Conservation (phyloP, 2,329 filamentous ascomycete species). For the Aspergillus costaricaensis region DNA sequence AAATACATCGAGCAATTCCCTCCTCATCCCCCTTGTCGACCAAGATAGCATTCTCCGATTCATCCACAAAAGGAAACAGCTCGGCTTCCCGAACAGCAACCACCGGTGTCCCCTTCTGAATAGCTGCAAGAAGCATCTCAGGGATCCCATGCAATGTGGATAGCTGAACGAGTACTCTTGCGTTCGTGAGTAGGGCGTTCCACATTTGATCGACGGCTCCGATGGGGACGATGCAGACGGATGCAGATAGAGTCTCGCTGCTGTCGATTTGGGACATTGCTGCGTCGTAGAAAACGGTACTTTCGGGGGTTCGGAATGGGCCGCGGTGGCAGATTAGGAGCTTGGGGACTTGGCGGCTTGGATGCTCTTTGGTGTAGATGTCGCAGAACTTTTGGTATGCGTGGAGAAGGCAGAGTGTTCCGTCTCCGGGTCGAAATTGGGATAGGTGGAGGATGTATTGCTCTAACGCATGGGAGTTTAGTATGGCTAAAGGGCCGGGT, state of each 20-base stretch:
- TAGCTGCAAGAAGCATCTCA: conserved; percentile 6
- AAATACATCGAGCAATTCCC: conserved; percentile 64
- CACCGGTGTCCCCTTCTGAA: conserved; percentile 3
- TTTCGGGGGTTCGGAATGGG: conserved; percentile 75
- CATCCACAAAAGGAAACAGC: conserved; percentile 72
- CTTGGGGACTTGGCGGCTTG: conserved; percentile 61
- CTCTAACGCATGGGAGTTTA: background rate
- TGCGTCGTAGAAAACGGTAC: conserved; percentile 63
- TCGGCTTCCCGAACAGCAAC: conserved; percentile 53
- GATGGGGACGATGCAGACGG: conserved; percentile 12
- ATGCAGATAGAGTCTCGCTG: background rate
- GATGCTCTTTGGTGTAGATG: background rate
- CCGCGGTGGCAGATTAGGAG: conserved; percentile 74
- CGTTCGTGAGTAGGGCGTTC: conserved; percentile 12
- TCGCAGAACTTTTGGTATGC: conserved; percentile 6
- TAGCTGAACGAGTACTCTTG: conserved; percentile 8
- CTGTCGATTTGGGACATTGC: background rate
- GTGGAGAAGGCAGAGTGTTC: conserved; percentile 6
- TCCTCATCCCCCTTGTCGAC: conserved; percentile 67
- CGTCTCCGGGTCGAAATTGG: conserved; percentile 11
- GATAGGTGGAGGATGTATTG: conserved; percentile 14
- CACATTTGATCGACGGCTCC: conserved; percentile 13
- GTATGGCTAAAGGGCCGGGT: too few relatives aligned
- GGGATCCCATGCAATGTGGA: conserved; percentile 10
- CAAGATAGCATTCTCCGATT: conserved; percentile 69